A percentile compares a stretch with the other conserved stretches of the same genome.
phyloP scores from a whole-genome alignment of 192 early-diverging fungal genomes.

The Coemansia sp. region DNA sequence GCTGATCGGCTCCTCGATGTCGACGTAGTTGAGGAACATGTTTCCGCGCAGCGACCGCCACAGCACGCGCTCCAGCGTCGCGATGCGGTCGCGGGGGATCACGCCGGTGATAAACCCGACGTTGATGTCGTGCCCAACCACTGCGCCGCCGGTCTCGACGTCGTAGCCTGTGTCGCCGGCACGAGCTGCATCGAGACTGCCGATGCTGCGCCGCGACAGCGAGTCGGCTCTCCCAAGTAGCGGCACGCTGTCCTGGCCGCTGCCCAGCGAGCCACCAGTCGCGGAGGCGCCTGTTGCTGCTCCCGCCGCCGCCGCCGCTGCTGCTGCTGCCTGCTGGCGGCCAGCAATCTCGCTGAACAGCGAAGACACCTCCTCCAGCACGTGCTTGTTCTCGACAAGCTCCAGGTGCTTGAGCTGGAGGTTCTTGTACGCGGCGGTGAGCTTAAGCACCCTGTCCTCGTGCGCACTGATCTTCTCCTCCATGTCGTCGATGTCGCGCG shows the following conservation, averaged over 20 bases:
- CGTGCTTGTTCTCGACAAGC: constrained; percentile 85
- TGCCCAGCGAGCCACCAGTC: too few species aligned
- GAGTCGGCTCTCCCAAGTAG: constrained; percentile 61
- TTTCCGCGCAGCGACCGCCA: constrained; percentile 98
- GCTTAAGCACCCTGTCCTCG: constrained; percentile 78
- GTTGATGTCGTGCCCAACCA: constrained; percentile 51
- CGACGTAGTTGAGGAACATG: constrained; percentile 92
- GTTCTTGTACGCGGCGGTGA: constrained; percentile 84
- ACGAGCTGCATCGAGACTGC: constrained; percentile 46
- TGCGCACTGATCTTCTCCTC: constrained; percentile 77
- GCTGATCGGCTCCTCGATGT: constrained; percentile 91
- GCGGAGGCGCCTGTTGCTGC: neutral
- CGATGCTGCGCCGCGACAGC: constrained; percentile 51
- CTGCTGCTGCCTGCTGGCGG: constrained; percentile 62
- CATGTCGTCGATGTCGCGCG: constrained; percentile 93
- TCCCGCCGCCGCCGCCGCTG: neutral
- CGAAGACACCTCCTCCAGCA: constrained; percentile 71
- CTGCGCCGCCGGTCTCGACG: constrained; percentile 21
- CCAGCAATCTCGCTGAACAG: constrained; percentile 62
- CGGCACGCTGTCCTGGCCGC: constrained; percentile 54
- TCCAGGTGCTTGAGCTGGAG: constrained; percentile 88
- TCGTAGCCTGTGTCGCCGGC: constrained; percentile 30
- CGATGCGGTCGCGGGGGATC: constrained; percentile 77
- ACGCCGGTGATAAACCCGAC: constrained; percentile 94
- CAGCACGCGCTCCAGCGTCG: constrained; percentile 92